phyloP scores from a whole-genome alignment of 2,329 filamentous ascomycete species.

The Calonectria pseudoturangicola region DNA sequence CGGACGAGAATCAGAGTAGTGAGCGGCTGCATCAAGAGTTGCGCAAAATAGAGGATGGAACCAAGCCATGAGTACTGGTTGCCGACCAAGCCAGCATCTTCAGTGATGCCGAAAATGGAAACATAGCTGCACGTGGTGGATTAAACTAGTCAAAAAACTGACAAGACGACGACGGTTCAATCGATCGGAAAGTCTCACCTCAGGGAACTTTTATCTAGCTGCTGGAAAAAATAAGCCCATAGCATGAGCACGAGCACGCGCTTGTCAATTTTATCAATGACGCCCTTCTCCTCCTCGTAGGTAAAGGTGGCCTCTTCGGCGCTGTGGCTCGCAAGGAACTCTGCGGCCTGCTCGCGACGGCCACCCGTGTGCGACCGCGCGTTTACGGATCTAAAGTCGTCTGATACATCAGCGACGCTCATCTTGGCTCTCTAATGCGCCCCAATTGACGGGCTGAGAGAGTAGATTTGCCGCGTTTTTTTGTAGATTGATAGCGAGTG shows the following conservation, averaged over 20 bases:
- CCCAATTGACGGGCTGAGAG: background rate
- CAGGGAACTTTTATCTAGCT: slow-evolving; percentile 14
- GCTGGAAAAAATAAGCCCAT: slow-evolving; percentile 13
- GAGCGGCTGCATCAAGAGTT: slow-evolving; percentile 71
- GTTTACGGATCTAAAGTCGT: background rate
- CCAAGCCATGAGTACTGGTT: slow-evolving; percentile 70
- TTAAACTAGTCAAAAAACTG: background rate
- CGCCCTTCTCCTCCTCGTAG: background rate
- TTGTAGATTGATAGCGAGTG: background rate
- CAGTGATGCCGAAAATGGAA: slow-evolving; percentile 46
- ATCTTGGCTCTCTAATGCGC: background rate
- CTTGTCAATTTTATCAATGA: slow-evolving; percentile 15
- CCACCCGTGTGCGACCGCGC: background rate
- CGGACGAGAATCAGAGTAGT: slow-evolving; percentile 70
- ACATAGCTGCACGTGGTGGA: slow-evolving; percentile 19
- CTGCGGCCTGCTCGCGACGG: background rate
- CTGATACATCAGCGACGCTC: background rate
- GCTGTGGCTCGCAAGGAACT: background rate
- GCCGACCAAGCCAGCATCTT: slow-evolving; percentile 43
- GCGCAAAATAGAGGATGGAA: slow-evolving; percentile 73
- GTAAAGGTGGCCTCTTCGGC: slow-evolving; percentile 4
- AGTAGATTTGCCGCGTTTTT: background rate
- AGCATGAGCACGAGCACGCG: background rate
- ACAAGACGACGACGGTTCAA: background rate
- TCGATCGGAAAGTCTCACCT: background rate